A percentile compares a stretch with the other conserved stretches of the same genome.
These are phyloP conservation scores for Colletotrichum sp. DNA, from an alignment of 2,329 filamentous ascomycete species.

Conservation along the genomic window DNA sequence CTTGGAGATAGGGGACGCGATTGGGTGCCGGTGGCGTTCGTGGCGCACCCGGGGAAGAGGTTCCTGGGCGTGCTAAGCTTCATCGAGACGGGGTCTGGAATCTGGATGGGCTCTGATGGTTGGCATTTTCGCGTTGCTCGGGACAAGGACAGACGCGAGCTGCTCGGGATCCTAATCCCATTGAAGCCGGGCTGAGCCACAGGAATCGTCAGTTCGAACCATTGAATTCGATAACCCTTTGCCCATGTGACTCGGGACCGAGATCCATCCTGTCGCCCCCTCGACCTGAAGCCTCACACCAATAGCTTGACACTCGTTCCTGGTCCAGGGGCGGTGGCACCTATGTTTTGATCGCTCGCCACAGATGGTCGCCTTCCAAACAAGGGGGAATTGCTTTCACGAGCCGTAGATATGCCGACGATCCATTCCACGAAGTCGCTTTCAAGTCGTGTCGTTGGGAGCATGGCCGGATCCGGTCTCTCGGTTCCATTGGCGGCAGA, in stretches of 20 bases:
- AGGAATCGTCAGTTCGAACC: not conserved
- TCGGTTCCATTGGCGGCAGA: not conserved
- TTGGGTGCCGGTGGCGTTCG: not conserved
- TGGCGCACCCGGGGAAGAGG: not conserved
- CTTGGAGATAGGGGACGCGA: not conserved
- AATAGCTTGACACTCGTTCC: not conserved
- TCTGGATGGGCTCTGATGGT: not conserved
- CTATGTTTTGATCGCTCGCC: not conserved
- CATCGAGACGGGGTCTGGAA: not conserved
- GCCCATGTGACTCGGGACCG: not conserved
- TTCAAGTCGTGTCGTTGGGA: not conserved
- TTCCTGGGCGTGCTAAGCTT: not conserved
- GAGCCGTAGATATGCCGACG: not conserved
- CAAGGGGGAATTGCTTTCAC: not conserved
- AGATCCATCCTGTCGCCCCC: not conserved
- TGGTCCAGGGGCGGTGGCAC: not conserved
- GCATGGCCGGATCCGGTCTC: not conserved
- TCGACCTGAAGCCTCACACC: not conserved
- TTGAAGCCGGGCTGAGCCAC: not conserved
- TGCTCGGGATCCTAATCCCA: not conserved
- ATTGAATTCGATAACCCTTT: not conserved
- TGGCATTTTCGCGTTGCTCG: not conserved
- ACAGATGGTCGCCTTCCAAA: not conserved
- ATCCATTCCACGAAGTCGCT: not conserved
- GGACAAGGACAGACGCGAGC: not conserved